Evolutionary conservation across 306 rosid genomes (phyloP).

Genomic region (Prunus fruticosa): DNA sequence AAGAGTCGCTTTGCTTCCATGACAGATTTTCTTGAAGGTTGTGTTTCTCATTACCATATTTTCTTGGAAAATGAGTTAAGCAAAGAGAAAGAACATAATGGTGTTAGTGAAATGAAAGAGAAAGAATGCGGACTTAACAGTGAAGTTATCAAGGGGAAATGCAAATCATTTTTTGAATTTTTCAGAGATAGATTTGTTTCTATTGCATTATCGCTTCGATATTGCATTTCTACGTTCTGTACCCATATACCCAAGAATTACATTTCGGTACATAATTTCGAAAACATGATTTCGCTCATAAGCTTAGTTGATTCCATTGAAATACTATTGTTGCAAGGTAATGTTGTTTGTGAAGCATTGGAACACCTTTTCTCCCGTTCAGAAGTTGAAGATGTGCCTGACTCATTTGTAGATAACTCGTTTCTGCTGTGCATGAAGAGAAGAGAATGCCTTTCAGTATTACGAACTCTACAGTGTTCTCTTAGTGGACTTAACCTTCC

Average conservation of each 20-base stretch:
- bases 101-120: background rate
- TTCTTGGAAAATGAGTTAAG: conserved; percentile 44
- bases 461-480: conserved; percentile 39
- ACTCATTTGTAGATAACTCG: background rate
- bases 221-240: conserved; percentile 38
- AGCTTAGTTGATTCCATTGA: conserved; percentile 37
- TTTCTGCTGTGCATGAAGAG: conserved; percentile 27
- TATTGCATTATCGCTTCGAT: conserved; percentile 28
- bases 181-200: conserved; percentile 41
- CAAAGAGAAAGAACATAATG: conserved; percentile 13
- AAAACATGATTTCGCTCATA: conserved; percentile 30
- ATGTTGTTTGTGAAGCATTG: conserved; percentile 29
- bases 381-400: conserved; percentile 16
- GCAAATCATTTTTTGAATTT: conserved; percentile 54
- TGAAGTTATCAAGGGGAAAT: conserved; percentile 14
- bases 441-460: conserved; percentile 39
- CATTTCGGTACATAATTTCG: conserved; percentile 32
- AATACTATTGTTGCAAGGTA: conserved; percentile 32
- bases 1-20: conserved; percentile 46
- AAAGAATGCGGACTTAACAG: conserved; percentile 13
- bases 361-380: conserved; percentile 39
- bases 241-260: conserved; percentile 52
- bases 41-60: conserved; percentile 55
- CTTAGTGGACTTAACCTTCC: conserved; percentile 52
- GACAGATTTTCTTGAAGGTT: conserved; percentile 57